phyloP scores from a whole-genome alignment of 208 protist species.

The Acanthamoeba triangularis region DNA sequence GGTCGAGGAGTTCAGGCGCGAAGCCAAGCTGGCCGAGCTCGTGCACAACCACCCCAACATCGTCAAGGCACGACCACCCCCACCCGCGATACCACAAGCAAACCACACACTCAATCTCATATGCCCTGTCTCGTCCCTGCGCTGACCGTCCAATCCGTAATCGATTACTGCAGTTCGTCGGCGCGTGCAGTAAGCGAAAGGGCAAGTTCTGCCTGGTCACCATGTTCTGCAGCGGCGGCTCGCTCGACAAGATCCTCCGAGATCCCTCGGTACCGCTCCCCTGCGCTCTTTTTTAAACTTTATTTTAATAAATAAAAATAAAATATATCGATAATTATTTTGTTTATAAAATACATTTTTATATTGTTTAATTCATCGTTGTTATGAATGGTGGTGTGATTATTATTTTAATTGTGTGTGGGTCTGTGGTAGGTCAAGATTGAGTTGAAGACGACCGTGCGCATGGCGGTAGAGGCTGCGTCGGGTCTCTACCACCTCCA shows the following conservation, averaged over 20 bases:
- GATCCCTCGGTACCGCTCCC: background rate
- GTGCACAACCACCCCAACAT: constrained; percentile 48
- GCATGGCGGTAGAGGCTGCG: constrained; percentile 31
- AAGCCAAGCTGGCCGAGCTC: constrained; percentile 56
- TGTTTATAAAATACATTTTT: too few relatives aligned
- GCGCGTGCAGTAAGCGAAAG: constrained; percentile 60
- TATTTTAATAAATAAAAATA: too few relatives aligned
- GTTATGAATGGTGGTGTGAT: too few relatives aligned
- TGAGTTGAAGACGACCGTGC: constrained; percentile 9
- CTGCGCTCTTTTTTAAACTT: background rate
- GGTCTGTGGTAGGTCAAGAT: constrained; percentile 48
- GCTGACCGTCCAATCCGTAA: too few relatives aligned
- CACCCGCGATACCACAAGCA: background rate
- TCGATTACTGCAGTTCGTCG: constrained; percentile 11
- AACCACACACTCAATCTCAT: background rate
- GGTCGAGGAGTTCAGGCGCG: constrained; percentile 37
- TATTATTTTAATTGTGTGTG: too few relatives aligned
- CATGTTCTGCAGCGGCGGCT: constrained; percentile 68
- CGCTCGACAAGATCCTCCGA: constrained; percentile 44
- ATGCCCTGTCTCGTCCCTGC: background rate
- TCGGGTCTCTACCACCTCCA: constrained; percentile 46
- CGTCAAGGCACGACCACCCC: background rate
- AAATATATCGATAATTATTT: too few relatives aligned
- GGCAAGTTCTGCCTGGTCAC: constrained; percentile 57
- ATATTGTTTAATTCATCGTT: background rate